A percentile compares a stretch with the other conserved stretches of the same genome.
phyloP scores from a whole-genome alignment of 2,329 filamentous ascomycete species.

The Rhynchosporium graminicola region DNA sequence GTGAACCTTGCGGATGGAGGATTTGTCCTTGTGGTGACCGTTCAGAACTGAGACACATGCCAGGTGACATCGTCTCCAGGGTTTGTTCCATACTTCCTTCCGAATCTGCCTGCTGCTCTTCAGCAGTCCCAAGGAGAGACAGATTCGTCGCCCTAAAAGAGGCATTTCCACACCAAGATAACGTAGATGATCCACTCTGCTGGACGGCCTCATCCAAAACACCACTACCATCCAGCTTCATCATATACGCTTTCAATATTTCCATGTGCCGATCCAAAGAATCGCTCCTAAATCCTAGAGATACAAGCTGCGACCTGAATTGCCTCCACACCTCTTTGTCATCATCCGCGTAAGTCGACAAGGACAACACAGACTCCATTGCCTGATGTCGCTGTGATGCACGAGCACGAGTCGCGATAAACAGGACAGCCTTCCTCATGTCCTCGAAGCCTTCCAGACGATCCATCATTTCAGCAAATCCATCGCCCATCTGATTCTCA shows the following conservation, averaged over 20 bases:
- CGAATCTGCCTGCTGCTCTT: not conserved
- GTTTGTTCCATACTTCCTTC: not conserved
- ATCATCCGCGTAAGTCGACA: slow-evolving; percentile 22
- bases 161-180: slow-evolving; percentile 11
- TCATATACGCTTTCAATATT: slow-evolving; percentile 23
- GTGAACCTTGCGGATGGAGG: not conserved
- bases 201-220: slow-evolving; percentile 17
- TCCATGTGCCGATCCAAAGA: slow-evolving; percentile 18
- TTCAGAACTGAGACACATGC: not conserved
- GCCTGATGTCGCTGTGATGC: slow-evolving; percentile 12
- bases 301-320: slow-evolving; percentile 20
- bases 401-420: slow-evolving; percentile 18
- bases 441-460: slow-evolving; percentile 20
- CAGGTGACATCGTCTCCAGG: not conserved
- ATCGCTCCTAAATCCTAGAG: slow-evolving; percentile 20
- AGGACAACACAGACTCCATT: slow-evolving; percentile 11
- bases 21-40: not conserved
- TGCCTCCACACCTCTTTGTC: slow-evolving; percentile 24
- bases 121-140: slow-evolving; percentile 10
- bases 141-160: slow-evolving; percentile 12
- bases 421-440: slow-evolving; percentile 18
- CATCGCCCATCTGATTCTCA: slow-evolving; percentile 15
- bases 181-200: not conserved
- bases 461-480: slow-evolving; percentile 5
- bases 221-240: slow-evolving; percentile 22